Base-by-base conservation (phyloP, 2,329 filamentous ascomycete species). In the Stachybotrys echinatus region DNA sequence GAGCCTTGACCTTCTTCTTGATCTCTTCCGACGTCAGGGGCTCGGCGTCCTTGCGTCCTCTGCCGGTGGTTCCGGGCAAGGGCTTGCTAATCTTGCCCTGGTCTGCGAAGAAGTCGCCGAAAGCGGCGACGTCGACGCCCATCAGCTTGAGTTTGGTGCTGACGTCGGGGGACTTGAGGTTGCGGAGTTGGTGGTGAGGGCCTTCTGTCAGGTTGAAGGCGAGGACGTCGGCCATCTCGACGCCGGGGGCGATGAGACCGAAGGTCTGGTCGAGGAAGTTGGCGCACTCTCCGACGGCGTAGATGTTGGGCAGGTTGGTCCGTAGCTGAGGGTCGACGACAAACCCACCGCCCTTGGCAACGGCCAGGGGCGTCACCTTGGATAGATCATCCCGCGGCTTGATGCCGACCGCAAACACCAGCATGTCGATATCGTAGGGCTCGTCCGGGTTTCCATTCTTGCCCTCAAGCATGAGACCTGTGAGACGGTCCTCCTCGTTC, bases 21-120 rank as follows among this genome's bases (percentile, higher is more conserved):
- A 23, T 57, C 50, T 50, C 51, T n/a, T 52, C 55, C 20, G 55
- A 54, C 2, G 45, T 23, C 8, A 46, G 23, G 22, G 42, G 17
- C 23, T n/a, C 12, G 22, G 17, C 27, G 19, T 23, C 44, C 23
- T 46, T 46, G 42, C 12, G 42, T 23, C 23, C 21, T 20, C 42
- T 17, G 18, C 10, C 10, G 8, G 12, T 21, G 10, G 42, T 22
- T 37, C 40, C 23, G 34, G 53, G 48, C 5, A 59, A 37, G 1
- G 48, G 66, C 52, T 63, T 76, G 4, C 65, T 69, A 12, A 70
- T 75, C 53, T 77, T 79, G 62, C 95, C 88, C 23, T 88, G 76
- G 59, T 96, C 91, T 0, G 91, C 91, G 57, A 96, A 96, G 73
- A 92, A 96, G 64, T 96, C 92, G 0, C 92, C 91, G 63, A 96